Percentiles rank a stretch among this genome's conserved stretches.
Evolutionary conservation across 2,329 filamentous ascomycete genomes (phyloP).

Genomic region (Penicillium sp.): DNA sequence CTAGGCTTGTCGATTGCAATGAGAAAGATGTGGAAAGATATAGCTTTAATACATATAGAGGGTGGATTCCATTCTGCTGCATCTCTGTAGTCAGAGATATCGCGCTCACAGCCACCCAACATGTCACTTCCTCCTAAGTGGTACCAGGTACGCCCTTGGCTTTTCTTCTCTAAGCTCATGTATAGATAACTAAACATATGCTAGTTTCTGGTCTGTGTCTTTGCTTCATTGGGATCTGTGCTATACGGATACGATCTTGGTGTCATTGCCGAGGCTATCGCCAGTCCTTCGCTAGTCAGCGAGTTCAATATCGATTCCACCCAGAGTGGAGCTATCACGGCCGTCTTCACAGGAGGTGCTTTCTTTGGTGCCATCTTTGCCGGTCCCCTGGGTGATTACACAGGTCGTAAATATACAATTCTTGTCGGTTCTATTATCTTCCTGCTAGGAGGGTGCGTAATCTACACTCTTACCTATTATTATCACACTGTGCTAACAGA

Average conservation of each 20-base stretch:
- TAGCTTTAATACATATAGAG: background rate
- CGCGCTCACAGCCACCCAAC: background rate
- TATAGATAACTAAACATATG: background rate
- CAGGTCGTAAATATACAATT: slow-evolving; percentile 71
- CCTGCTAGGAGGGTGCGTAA: slow-evolving; percentile 60
- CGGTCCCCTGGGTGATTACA: slow-evolving; percentile 60
- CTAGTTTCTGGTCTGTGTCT: slow-evolving; percentile 57
- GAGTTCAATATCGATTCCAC: slow-evolving; percentile 29
- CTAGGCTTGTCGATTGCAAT: background rate
- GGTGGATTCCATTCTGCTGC: background rate
- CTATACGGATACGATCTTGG: slow-evolving; percentile 60
- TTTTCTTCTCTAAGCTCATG: background rate
- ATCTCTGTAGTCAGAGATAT: background rate
- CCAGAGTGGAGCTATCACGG: slow-evolving; percentile 66
- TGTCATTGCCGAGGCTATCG: slow-evolving; percentile 59
- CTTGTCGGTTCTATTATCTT: slow-evolving; percentile 68
- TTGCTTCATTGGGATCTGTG: slow-evolving; percentile 58
- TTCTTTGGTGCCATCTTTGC: slow-evolving; percentile 68
- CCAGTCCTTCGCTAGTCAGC: slow-evolving; percentile 31
- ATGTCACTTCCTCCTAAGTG: slow-evolving; percentile 48
- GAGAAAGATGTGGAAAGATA: background rate
- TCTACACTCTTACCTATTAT: background rate
- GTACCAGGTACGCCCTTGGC: slow-evolving; percentile 48
- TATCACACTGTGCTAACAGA: background rate
- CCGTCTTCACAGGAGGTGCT: slow-evolving; percentile 72